Evolutionary conservation across 768 basidiomycete genomes (phyloP).

Genomic region (Termitomyces sp.): DNA sequence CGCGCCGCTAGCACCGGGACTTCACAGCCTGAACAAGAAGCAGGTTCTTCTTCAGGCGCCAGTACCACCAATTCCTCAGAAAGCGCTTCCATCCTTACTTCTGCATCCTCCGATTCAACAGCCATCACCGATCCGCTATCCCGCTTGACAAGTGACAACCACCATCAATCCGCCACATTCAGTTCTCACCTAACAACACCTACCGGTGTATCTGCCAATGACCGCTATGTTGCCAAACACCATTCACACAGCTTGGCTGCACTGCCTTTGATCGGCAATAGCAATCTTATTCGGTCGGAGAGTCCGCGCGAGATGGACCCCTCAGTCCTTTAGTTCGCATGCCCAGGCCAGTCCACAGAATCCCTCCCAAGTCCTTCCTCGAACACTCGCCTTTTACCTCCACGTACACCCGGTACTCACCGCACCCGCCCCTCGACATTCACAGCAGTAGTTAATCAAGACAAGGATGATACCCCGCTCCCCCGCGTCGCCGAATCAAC

Average conservation of each 20-base stretch:
- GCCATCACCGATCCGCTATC: constrained; percentile 46
- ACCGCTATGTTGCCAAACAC: constrained; percentile 14
- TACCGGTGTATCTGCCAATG: constrained; percentile 19
- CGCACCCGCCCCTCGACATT: constrained; percentile 11
- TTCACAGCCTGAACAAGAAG: constrained; percentile 20
- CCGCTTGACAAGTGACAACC: constrained; percentile 29
- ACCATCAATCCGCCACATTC: constrained; percentile 7
- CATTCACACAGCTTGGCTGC: constrained; percentile 30
- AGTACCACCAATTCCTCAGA: constrained; percentile 34
- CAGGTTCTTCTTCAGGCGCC: constrained; percentile 30
- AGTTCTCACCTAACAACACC: constrained; percentile 19
- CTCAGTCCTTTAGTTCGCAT: constrained; percentile 69
- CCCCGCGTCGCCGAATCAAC: constrained; percentile 11
- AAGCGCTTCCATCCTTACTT: constrained; percentile 39
- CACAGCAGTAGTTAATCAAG: constrained; percentile 8
- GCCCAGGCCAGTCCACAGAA: constrained; percentile 76
- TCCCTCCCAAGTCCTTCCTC: constrained; percentile 37
- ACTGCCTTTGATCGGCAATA: constrained; percentile 23
- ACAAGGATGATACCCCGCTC: constrained; percentile 8
- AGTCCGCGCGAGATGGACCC: constrained; percentile 61
- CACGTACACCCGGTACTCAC: constrained; percentile 14
- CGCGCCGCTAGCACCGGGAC: constrained; percentile 30
- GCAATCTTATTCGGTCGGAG: constrained; percentile 22
- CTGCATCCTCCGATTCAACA: constrained; percentile 39
- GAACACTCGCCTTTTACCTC: constrained; percentile 31